Percentiles rank a stretch among this genome's conserved stretches.
Evolutionary conservation across 2,329 filamentous ascomycete species (phyloP).

Genomic region (Ampelomyces quisqualis): DNA sequence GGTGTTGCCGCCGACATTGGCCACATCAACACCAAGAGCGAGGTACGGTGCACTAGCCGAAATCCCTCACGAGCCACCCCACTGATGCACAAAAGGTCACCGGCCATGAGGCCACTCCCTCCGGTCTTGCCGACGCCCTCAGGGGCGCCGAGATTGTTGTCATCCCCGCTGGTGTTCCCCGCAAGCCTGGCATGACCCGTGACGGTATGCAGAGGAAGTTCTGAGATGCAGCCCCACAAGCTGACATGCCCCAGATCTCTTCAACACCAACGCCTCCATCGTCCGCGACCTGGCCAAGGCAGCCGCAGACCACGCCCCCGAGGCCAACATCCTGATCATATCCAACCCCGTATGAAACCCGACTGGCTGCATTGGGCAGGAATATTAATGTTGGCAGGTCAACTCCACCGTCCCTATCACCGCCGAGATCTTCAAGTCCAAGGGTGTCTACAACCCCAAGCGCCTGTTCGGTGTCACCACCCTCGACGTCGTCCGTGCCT

Average conservation of each 20-base stretch:
- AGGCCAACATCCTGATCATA: constrained; percentile 96
- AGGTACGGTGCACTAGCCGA: constrained; percentile 42
- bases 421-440: constrained; percentile 93
- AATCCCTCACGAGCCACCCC: constrained; percentile 5
- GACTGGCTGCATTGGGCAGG: neutral
- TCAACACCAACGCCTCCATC: constrained; percentile 99
- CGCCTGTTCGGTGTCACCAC: constrained; percentile 99
- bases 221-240: neutral
- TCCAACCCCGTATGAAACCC: constrained; percentile 76
- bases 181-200: constrained; percentile 99
- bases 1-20: constrained; percentile 97
- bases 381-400: constrained; percentile 54
- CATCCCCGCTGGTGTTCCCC: constrained; percentile 96
- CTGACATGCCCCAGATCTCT: constrained; percentile 67
- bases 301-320: constrained; percentile 79
- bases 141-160: constrained; percentile 90
- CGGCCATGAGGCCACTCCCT: constrained; percentile 77
- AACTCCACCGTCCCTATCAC: constrained; percentile 99
- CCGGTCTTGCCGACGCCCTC: constrained; percentile 75
- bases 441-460: constrained; percentile 98
- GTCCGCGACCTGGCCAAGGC: constrained; percentile 98
- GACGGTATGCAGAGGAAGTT: constrained; percentile 60
- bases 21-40: constrained; percentile 99
- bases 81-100: constrained; percentile 60
- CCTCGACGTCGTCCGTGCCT: constrained; percentile 96